Base-by-base conservation (phyloP, 2,329 filamentous ascomycete genomes). In the Cercospora beticola region DNA sequence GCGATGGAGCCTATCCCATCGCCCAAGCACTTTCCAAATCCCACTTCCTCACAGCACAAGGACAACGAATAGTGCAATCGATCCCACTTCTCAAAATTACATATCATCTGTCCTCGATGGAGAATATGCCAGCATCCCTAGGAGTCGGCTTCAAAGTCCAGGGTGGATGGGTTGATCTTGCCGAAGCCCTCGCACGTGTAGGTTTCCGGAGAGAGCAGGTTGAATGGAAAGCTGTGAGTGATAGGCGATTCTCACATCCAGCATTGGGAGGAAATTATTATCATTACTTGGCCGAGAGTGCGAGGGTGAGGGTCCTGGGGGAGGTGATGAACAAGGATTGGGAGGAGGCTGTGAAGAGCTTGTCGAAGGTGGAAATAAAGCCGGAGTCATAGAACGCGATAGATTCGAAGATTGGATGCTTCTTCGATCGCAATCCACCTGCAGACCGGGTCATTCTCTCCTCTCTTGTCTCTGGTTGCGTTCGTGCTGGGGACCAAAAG, bases 261-360 rank as follows among this genome's bases (percentile, higher is more conserved):
- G 46, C 31, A 3, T 10, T 65, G 2, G 66, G 66, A n/a, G 43
- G 66, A 14, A 71, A 71, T 31, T 71, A 69, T 52, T 64, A 54
- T 23, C 33, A 33, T 6, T 71, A 66, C 33, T 40, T 69, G 57
- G 69, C 66, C 16, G 64, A 68, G 69, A 57, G 26, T 14, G 61
- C 64, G 52, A 67, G 69, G 62, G 21, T 65, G 49, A 62, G 61
- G 31, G 31, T 58, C 1, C 67, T 60, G 23, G 62, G 52, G 46
- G 56, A 56, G 33, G n/a, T 65, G 0, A 60, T 71, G 14, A 28
- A 10, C 10, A 54, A 58, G 60, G 66, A 65, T 31, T 69, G 66
- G 66, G 64, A 68, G 57, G 33, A 49, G 61, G 30, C 66, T 23
- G 59, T 59, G 18, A 59, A 28, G 18, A 21, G 23, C 23, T 57